Evolutionary conservation across 805 yeast species (phyloP), one percentile per base, ranked within the genome.

Genomic region (Cyberlindnera veronae): DNA sequence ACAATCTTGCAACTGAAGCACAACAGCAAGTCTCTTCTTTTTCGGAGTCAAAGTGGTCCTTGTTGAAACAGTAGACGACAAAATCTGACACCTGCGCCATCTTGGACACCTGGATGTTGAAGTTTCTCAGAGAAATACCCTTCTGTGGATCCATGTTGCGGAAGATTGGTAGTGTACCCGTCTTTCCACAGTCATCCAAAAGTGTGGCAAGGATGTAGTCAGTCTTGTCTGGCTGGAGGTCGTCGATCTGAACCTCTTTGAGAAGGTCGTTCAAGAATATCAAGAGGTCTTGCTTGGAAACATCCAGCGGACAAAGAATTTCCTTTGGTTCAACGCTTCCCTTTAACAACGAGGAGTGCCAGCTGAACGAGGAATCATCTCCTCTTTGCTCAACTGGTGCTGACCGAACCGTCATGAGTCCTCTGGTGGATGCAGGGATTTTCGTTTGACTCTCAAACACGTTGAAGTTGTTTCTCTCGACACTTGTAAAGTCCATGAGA

Each of bases 31-130:
- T 45, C 37, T 49, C 31, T 5, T 45, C 14, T 11, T 38, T 28
- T 19, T 41, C 44, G 27, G 55, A n/a, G 49, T 60, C 29, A 14
- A 41, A 24, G 49, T 68, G 71, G 36, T 62, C 64, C 3, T 63
- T 61, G 44, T 74, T 68, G 45, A 79, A 69, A 47, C 88, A 76
- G 58, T 89, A 91, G n/a, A 90, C 76, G 6, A 87, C 66, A 36
- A 88, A 75, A 55, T 86, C 95, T 0, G 93, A 72, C 9, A 88
- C 68, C 20, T 77, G 68, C 24, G 93, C 84, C 45, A 82, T 66
- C 56, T 88, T 89, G n/a, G 88, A 74, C 15, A 80, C 84, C 62
- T 91, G 98, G 41, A 84, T 77, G 55, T 85, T 88, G 61, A 89
- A 90, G 56, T 90, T 86, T 47, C 97, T 72, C 39, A 89, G 70